These are phyloP conservation scores for Phialocephala subalpina DNA, from an alignment of 2,329 filamentous ascomycete species.

Conservation along the genomic window DNA sequence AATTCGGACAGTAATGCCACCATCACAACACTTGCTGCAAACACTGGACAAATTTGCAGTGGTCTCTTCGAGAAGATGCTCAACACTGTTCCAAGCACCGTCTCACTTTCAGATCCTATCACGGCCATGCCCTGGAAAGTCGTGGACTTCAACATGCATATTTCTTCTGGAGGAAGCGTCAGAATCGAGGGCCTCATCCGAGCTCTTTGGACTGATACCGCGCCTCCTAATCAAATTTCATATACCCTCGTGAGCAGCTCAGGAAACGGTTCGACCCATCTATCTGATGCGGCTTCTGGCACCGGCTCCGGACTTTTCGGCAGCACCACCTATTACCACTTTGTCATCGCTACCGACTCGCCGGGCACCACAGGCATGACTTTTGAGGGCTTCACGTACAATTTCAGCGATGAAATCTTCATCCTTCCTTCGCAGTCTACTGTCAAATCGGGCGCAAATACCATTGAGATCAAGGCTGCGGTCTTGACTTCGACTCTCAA, in stretches of 20 bases:
- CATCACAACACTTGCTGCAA: slow-evolving; percentile 18
- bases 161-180: slow-evolving; percentile 14
- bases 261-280: slow-evolving; percentile 4
- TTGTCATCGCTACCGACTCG: slow-evolving; percentile 19
- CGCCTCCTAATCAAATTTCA: slow-evolving; percentile 1
- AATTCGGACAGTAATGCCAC: slow-evolving; percentile 30
- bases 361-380: slow-evolving; percentile 23
- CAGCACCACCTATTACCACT: slow-evolving; percentile 20
- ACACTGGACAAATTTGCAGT: slow-evolving; percentile 25
- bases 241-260: neutral
- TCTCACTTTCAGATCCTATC: slow-evolving; percentile 24
- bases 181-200: slow-evolving; percentile 22
- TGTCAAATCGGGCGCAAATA: neutral
- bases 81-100: slow-evolving; percentile 23
- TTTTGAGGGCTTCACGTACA: slow-evolving; percentile 18
- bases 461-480: slow-evolving; percentile 24
- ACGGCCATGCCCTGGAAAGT: slow-evolving; percentile 22
- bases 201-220: slow-evolving; percentile 17
- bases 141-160: slow-evolving; percentile 12
- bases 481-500: slow-evolving; percentile 19
- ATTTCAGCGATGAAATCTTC: slow-evolving; percentile 30
- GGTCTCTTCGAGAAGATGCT: slow-evolving; percentile 25
- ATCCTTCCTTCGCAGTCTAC: slow-evolving; percentile 23
- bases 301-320: slow-evolving; percentile 12
- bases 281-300: slow-evolving; percentile 7